Conservation (phyloP, 768 basidiomycete genomes). For the Stropharia rugosoannulata region DNA sequence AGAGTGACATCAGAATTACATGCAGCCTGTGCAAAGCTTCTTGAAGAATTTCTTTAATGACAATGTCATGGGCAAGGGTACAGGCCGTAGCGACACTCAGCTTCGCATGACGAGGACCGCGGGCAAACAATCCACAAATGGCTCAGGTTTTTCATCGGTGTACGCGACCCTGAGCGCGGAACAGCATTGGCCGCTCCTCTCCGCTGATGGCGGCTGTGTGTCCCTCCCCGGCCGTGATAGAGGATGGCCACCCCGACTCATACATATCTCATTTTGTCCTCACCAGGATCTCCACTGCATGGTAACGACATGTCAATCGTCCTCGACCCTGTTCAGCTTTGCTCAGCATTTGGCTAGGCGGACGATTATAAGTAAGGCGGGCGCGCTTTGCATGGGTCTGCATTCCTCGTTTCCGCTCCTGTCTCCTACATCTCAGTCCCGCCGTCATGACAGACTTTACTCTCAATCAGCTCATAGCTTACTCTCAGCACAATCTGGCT, state of each 20-base stretch:
- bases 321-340: not conserved
- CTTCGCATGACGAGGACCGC: not conserved
- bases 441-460: slow-evolving; percentile 1
- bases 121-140: not conserved
- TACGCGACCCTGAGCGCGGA: slow-evolving; percentile 2
- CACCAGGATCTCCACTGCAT: not conserved
- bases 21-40: no score
- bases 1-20: no score
- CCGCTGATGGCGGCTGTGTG: not conserved
- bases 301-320: not conserved
- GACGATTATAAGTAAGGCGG: not conserved
- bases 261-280: no score
- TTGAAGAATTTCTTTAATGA: no score
- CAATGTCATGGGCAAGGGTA: no score
- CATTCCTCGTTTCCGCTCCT: not conserved
- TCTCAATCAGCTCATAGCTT: slow-evolving; percentile 1
- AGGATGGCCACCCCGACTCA: not conserved
- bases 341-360: not conserved
- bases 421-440: not conserved
- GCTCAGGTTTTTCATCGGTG: not conserved
- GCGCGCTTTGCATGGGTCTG: not conserved
- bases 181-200: not conserved
- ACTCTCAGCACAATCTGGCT: not conserved
- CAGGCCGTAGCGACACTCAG: not conserved
- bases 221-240: not conserved